Evolutionary conservation across 768 basidiomycete species (phyloP).

Genomic region (Tylopilus sp.): DNA sequence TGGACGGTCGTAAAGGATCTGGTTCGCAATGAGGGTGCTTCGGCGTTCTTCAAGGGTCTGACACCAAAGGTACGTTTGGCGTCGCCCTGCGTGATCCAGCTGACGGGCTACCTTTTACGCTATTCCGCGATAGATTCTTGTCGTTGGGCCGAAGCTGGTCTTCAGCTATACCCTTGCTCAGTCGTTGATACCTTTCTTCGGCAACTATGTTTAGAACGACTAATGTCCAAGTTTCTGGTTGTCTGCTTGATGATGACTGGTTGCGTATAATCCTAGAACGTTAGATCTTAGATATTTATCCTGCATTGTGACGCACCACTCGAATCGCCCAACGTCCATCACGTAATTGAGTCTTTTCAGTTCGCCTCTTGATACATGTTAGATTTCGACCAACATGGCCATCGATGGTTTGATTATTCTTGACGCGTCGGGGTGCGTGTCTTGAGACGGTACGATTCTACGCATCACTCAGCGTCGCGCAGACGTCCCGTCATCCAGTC

Average conservation of each 20-base stretch:
- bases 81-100: not conserved
- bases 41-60: conserved; percentile 93
- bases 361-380: not conserved
- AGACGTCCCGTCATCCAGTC: conserved; percentile 86
- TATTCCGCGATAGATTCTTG: conserved; percentile 66
- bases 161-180: conserved; percentile 98
- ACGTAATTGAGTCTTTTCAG: not conserved
- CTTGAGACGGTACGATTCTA: not conserved
- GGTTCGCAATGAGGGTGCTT: conserved; percentile 77
- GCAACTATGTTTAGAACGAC: conserved; percentile 65
- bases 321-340: not conserved
- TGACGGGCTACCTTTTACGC: conserved; percentile 3
- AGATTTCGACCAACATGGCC: conserved; percentile 43
- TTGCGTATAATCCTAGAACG: conserved; percentile 3
- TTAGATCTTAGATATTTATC: conserved; percentile 11
- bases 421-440: conserved; percentile 66
- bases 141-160: conserved; percentile 96
- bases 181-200: conserved; percentile 89
- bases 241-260: not conserved
- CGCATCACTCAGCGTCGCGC: conserved; percentile 7
- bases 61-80: conserved; percentile 78
- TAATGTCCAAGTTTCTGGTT: not conserved
- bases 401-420: conserved; percentile 82
- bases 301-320: conserved; percentile 7
- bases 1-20: conserved; percentile 81